Conservation (phyloP, 306 rosid species). For the Prunus dulcis region DNA sequence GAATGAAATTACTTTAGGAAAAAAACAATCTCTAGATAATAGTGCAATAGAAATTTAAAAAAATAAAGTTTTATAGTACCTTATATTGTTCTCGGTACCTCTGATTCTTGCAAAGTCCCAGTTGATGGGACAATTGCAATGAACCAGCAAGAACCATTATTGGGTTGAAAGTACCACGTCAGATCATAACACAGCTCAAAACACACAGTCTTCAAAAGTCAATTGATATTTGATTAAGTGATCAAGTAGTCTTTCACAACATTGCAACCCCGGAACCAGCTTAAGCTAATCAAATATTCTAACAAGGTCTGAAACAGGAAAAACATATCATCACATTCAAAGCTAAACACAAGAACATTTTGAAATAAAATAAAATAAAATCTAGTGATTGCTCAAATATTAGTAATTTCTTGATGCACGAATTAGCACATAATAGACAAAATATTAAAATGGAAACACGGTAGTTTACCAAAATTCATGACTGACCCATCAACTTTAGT, state of each 20-base stretch:
- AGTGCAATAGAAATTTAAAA: not conserved
- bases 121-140: slow-evolving; percentile 67
- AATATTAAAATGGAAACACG: not conserved
- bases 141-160: slow-evolving; percentile 81
- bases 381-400: not conserved
- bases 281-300: not conserved
- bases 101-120: slow-evolving; percentile 69
- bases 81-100: slow-evolving; percentile 35
- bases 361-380: not conserved
- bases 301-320: slow-evolving; percentile 19
- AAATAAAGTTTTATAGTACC: slow-evolving; percentile 35
- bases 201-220: slow-evolving; percentile 19
- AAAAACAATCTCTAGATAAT: not conserved
- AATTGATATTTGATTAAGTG: slow-evolving; percentile 14
- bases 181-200: slow-evolving; percentile 14
- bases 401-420: not conserved
- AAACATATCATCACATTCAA: slow-evolving; percentile 1
- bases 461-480: not conserved
- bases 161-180: slow-evolving; percentile 24
- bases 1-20: slow-evolving; percentile 20
- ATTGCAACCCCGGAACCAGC: slow-evolving; percentile 32
- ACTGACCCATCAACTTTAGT: not conserved
- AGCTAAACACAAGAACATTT: not conserved
- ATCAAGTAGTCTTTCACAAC: slow-evolving; percentile 24
- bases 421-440: not conserved